Percentiles rank a stretch among this genome's conserved stretches.
Evolutionary conservation across 1,284 basidiomycete genomes (phyloP).

Genomic region (Stygiomarasmius scandens): DNA sequence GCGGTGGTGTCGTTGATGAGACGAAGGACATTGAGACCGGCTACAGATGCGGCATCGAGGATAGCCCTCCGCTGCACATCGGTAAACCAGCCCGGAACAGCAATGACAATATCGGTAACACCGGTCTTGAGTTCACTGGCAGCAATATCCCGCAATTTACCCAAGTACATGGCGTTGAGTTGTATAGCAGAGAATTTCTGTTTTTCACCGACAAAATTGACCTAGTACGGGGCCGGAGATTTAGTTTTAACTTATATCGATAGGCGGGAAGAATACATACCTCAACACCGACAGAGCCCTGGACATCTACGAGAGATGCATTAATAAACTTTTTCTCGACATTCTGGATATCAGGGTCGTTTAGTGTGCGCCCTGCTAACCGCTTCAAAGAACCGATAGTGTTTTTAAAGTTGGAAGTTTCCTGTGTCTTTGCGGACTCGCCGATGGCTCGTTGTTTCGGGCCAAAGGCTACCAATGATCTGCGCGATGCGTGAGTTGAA

Average conservation of each 20-base stretch:
- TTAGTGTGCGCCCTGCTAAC: constrained; percentile 76
- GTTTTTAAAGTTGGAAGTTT: constrained; percentile 97
- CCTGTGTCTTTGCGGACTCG: constrained; percentile 93
- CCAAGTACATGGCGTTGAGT: constrained; percentile 84
- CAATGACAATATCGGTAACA: constrained; percentile 90
- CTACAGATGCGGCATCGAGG: constrained; percentile 86
- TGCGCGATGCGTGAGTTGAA: constrained; percentile 31
- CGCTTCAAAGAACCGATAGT: constrained; percentile 91
- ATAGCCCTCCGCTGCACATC: constrained; percentile 88
- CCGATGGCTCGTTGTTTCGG: constrained; percentile 87
- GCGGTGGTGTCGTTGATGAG: constrained; percentile 96
- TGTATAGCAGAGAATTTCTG: constrained; percentile 83
- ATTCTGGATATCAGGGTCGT: constrained; percentile 78
- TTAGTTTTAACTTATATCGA: constrained; percentile 11
- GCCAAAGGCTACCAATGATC: constrained; percentile 92
- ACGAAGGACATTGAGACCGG: constrained; percentile 85
- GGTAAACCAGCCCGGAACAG: constrained; percentile 94
- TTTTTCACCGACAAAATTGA: constrained; percentile 84
- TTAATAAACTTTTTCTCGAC: constrained; percentile 90
- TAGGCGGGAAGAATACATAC: constrained; percentile 44
- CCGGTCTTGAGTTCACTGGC: constrained; percentile 80
- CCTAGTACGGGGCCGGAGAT: constrained; percentile 61
- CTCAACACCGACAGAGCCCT: constrained; percentile 82
- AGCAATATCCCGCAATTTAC: constrained; percentile 86
- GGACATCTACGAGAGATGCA: constrained; percentile 80